Evolutionary conservation across 768 basidiomycete genomes (phyloP).

Genomic region (Mycena rosella): DNA sequence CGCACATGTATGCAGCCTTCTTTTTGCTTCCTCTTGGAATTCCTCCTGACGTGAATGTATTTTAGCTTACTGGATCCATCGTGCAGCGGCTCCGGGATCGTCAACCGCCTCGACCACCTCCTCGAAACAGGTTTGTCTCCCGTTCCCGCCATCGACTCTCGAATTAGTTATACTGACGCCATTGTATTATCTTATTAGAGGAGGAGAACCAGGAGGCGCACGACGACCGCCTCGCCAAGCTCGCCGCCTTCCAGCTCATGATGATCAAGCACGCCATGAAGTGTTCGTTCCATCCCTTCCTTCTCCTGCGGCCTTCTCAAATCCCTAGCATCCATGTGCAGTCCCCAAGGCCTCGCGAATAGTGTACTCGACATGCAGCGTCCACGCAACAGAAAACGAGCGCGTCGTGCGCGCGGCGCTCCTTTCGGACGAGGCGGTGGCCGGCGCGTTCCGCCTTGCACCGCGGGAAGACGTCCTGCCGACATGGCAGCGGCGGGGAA

Average conservation of each 20-base stretch:
- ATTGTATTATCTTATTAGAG: slow-evolving; percentile 51
- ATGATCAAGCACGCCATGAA: slow-evolving; percentile 97
- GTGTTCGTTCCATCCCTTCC: slow-evolving; percentile 64
- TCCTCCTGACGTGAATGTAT: not conserved
- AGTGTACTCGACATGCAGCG: slow-evolving; percentile 98
- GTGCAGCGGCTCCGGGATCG: slow-evolving; percentile 95
- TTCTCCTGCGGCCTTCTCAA: slow-evolving; percentile 15
- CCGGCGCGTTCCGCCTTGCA: slow-evolving; percentile 77
- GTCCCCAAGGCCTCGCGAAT: slow-evolving; percentile 85
- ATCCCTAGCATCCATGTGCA: slow-evolving; percentile 47
- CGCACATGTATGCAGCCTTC: slow-evolving; percentile 81
- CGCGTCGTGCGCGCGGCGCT: slow-evolving; percentile 86
- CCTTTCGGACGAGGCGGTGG: slow-evolving; percentile 73
- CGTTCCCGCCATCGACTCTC: slow-evolving; percentile 14
- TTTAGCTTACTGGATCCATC: slow-evolving; percentile 92
- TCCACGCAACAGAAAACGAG: slow-evolving; percentile 94
- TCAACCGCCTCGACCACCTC: slow-evolving; percentile 90
- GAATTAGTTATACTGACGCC: slow-evolving; percentile 4
- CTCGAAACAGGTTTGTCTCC: slow-evolving; percentile 72
- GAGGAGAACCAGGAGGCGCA: slow-evolving; percentile 68
- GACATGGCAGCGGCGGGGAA: slow-evolving; percentile 85
- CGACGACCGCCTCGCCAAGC: slow-evolving; percentile 81
- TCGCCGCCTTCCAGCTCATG: slow-evolving; percentile 89
- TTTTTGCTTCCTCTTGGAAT: slow-evolving; percentile 10
- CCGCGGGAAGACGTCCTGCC: slow-evolving; percentile 77